These are phyloP conservation scores for Diaporthe capsici DNA, from an alignment of 2,329 filamentous ascomycete genomes.

Conservation along the genomic window DNA sequence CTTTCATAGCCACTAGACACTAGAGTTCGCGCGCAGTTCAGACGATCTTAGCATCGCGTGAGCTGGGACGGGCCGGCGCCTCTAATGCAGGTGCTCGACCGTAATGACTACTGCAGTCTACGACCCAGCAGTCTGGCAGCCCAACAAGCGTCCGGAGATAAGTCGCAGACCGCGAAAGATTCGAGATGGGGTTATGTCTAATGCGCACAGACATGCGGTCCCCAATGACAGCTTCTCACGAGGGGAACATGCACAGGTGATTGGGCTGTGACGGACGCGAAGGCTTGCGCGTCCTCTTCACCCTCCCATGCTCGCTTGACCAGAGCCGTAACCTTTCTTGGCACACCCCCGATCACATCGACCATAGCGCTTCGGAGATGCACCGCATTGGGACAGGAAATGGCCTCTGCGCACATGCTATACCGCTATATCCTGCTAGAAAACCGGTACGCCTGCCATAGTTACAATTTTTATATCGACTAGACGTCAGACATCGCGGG, in stretches of 20 bases:
- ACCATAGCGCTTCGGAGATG: conserved; percentile 6
- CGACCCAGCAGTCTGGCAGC: not conserved
- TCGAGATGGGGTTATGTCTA: not conserved
- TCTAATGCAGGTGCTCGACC: conserved; percentile 21
- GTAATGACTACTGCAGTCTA: not conserved
- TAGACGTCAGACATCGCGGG: not conserved
- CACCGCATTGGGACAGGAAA: not conserved
- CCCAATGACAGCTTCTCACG: conserved; percentile 4
- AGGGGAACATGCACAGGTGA: conserved; percentile 19
- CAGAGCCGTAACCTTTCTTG: conserved; percentile 7
- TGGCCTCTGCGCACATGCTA: not conserved
- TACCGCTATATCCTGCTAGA: not conserved
- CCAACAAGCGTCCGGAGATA: not conserved
- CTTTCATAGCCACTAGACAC: not conserved
- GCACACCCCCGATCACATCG: not conserved
- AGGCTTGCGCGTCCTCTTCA: conserved; percentile 7
- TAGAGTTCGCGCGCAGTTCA: not conserved
- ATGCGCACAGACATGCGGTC: conserved; percentile 3
- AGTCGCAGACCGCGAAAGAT: not conserved
- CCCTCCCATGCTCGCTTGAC: not conserved
- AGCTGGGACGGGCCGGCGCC: conserved; percentile 17
- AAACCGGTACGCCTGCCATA: not conserved
- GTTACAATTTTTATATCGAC: not conserved
- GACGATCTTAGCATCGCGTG: not conserved
- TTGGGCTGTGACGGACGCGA: conserved; percentile 23